These are phyloP conservation scores for Canna indica DNA, from an alignment of 176 grass and related monocot genomes.

Conservation along the genomic window DNA sequence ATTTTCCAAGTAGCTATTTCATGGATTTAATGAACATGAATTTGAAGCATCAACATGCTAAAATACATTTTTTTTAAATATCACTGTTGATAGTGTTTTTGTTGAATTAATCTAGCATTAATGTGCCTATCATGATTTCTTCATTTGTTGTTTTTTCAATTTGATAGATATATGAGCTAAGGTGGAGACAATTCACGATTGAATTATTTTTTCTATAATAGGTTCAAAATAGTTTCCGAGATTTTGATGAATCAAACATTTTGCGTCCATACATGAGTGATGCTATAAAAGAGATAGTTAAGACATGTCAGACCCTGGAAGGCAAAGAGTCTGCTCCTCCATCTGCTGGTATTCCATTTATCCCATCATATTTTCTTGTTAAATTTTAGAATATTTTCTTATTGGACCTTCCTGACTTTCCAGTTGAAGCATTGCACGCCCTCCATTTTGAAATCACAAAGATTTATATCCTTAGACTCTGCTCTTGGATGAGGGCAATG, in stretches of 20 bases:
- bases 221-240: constrained; percentile 90
- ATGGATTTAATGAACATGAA: no score
- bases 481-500: constrained; percentile 76
- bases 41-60: no score
- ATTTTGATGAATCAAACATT: constrained; percentile 96
- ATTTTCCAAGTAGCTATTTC: no score
- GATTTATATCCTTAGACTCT: constrained; percentile 82
- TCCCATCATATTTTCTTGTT: constrained; percentile 1
- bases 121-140: background rate
- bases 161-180: background rate
- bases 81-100: no score
- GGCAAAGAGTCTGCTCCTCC: constrained; percentile 82
- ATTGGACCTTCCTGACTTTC: constrained; percentile 12
- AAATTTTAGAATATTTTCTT: background rate
- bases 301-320: constrained; percentile 77
- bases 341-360: constrained; percentile 53
- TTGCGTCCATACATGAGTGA: constrained; percentile 65
- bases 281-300: constrained; percentile 80
- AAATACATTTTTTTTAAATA: no score
- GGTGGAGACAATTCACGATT: background rate
- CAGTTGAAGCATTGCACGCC: constrained; percentile 69
- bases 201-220: constrained; percentile 29
- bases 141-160: background rate
- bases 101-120: no score
- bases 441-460: constrained; percentile 93